Evolutionary conservation across 768 basidiomycete genomes (phyloP), one percentile per base, ranked within the genome.

Genomic region (Coprinopsis sp.): DNA sequence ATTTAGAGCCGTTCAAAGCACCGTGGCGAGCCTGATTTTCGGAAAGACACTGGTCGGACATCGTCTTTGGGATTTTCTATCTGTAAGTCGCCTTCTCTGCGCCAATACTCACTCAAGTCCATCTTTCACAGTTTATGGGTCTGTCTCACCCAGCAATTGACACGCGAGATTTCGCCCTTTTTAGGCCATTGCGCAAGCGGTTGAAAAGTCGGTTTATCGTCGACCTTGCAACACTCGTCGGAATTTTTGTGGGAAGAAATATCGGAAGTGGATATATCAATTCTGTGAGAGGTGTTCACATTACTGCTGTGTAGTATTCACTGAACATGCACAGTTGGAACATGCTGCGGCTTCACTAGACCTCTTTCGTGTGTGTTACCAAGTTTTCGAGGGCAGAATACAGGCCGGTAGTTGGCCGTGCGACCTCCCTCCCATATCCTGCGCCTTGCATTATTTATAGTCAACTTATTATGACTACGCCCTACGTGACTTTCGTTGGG

Each of bases 41-140:
- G 63, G 67, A 48, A 78, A 76, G 53, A 70, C 80, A 14, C 58
- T 81, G 22, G 67, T 81, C n/a, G 79, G 79, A n/a, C 72, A 81
- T 54, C 62, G 66, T 25, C 57, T 80, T 16, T 80, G 78, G 78
- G 63, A 68, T 33, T 72, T 76, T 51, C 60, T 80, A 49, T 78
- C 77, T 38, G 79, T 76, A 53, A 39, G 69, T 62, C 22, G 5
- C 39, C 38, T 36, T 42, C 28, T 18, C 27, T 22, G 8, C 18
- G 14, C 31, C 13, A 6, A 13, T 11, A 13, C 24, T 29, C n/a
- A 36, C 21, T 16, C 2, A 24, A 24, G 14, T 28, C 24, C 5
- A 22, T 4, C 21, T 36, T n/a, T 47, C 33, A 30, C 53, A 81
- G 78, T 69, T 78, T 12, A 56, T 81, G 54, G 74, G 72, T 12